Evolutionary conservation across 192 early-diverging fungal genomes (phyloP).

Genomic region (Coemansia sp.): DNA sequence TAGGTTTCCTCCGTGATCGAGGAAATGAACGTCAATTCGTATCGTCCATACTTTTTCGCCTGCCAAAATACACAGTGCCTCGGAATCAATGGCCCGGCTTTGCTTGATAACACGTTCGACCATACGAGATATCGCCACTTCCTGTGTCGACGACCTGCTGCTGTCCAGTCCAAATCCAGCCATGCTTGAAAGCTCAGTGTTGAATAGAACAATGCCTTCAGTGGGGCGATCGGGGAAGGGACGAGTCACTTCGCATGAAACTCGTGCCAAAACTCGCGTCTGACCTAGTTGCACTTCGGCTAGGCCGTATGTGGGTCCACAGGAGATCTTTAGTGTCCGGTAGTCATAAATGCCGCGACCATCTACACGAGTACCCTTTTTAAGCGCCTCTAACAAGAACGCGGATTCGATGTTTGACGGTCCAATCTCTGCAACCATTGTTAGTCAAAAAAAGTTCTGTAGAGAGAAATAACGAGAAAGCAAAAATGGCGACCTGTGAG

Average conservation of each 20-base stretch:
- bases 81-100: constrained; percentile 88
- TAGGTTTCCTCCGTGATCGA: constrained; percentile 95
- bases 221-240: constrained; percentile 75
- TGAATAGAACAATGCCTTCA: constrained; percentile 86
- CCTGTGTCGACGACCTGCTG: constrained; percentile 66
- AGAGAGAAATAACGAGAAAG: background rate
- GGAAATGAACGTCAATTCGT: constrained; percentile 85
- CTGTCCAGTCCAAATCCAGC: constrained; percentile 74
- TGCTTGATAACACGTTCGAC: constrained; percentile 86
- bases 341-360: constrained; percentile 76
- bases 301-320: constrained; percentile 71
- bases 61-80: constrained; percentile 94
- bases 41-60: constrained; percentile 96
- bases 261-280: constrained; percentile 74
- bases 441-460: background rate
- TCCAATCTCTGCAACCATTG: constrained; percentile 52
- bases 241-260: constrained; percentile 69
- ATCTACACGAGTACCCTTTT: constrained; percentile 72
- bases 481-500: background rate
- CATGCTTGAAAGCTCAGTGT: constrained; percentile 86
- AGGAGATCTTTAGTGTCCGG: constrained; percentile 63
- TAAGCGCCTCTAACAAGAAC: constrained; percentile 73
- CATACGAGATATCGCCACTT: constrained; percentile 80
- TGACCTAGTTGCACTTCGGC: constrained; percentile 80
- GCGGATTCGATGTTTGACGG: constrained; percentile 74